Percentiles rank a stretch among this genome's conserved stretches.
These are phyloP conservation scores for Fusarium sp. DNA, from an alignment of 2,329 filamentous ascomycete species.

Conservation along the genomic window DNA sequence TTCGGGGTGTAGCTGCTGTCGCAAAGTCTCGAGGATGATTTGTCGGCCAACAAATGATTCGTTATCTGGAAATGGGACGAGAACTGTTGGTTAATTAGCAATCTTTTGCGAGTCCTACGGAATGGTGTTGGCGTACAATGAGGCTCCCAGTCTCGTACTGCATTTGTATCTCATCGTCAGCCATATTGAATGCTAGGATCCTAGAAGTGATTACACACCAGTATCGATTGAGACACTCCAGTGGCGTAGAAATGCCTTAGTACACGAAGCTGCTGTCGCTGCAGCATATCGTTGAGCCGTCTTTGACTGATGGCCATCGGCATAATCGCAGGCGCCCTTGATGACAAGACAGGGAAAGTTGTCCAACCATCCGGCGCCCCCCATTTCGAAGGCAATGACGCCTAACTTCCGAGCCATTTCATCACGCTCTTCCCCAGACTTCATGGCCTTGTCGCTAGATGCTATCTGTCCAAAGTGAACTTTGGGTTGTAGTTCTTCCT, in stretches of 20 bases:
- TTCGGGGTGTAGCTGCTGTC: neutral
- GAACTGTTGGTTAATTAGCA: neutral
- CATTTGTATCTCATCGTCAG: neutral
- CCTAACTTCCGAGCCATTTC: conserved; percentile 39
- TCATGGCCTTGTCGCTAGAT: conserved; percentile 57
- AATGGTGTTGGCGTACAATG: neutral
- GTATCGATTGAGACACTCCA: neutral
- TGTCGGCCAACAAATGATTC: neutral
- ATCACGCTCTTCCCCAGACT: conserved; percentile 54
- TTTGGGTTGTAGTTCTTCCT: fast-evolving
- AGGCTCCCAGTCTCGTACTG: neutral
- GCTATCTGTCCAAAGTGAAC: conserved; percentile 41
- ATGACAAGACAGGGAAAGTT: conserved; percentile 55
- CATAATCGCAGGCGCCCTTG: conserved; percentile 37
- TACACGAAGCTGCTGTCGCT: neutral
- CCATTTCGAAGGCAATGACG: conserved; percentile 47
- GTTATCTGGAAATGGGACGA: neutral
- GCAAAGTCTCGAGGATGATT: neutral
- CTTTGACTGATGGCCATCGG: neutral
- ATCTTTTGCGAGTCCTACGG: neutral
- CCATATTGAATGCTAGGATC: neutral
- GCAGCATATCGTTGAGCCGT: neutral
- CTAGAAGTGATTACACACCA: neutral
- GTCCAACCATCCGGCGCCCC: conserved; percentile 52
- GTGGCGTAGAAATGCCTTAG: neutral